Conservation (phyloP, 2,329 filamentous ascomycete genomes). For the Dactylellina drechsleri region DNA sequence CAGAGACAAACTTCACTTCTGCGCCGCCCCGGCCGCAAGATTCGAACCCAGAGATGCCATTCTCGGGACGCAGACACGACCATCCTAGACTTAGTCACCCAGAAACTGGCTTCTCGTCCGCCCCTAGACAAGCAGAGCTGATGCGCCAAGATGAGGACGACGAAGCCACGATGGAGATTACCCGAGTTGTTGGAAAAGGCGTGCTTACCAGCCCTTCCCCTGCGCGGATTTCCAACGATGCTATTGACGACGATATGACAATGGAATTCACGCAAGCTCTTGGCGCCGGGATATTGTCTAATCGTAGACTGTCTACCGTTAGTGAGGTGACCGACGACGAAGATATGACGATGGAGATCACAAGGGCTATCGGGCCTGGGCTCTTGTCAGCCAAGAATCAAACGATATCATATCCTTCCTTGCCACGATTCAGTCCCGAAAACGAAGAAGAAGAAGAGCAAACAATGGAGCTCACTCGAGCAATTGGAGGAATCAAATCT, state of each 20-base stretch:
- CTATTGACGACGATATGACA: slow-evolving; percentile 74
- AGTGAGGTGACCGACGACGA: slow-evolving; percentile 59
- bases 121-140: slow-evolving; percentile 25
- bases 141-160: slow-evolving; percentile 62
- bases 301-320: slow-evolving; percentile 55
- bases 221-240: slow-evolving; percentile 19
- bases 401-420: slow-evolving; percentile 39
- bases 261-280: slow-evolving; percentile 80
- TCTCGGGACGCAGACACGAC: slow-evolving; percentile 44
- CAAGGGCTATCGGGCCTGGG: slow-evolving; percentile 55
- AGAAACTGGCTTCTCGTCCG: slow-evolving; percentile 49
- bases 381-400: slow-evolving; percentile 35
- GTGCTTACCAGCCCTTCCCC: slow-evolving; percentile 61
- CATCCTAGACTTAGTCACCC: slow-evolving; percentile 50
- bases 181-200: slow-evolving; percentile 66
- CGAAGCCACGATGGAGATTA: slow-evolving; percentile 67
- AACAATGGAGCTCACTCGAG: slow-evolving; percentile 66
- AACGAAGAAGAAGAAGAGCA: slow-evolving; percentile 53
- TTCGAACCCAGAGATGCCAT: slow-evolving; percentile 52
- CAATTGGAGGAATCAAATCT: slow-evolving; percentile 67
- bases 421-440: slow-evolving; percentile 48
- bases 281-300: slow-evolving; percentile 60
- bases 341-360: slow-evolving; percentile 64
- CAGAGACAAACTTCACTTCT: slow-evolving; percentile 52
- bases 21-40: slow-evolving; percentile 43